Conservation (phyloP, 371 early-diverging fungal species). For the Choanephora cucurbitarum region DNA sequence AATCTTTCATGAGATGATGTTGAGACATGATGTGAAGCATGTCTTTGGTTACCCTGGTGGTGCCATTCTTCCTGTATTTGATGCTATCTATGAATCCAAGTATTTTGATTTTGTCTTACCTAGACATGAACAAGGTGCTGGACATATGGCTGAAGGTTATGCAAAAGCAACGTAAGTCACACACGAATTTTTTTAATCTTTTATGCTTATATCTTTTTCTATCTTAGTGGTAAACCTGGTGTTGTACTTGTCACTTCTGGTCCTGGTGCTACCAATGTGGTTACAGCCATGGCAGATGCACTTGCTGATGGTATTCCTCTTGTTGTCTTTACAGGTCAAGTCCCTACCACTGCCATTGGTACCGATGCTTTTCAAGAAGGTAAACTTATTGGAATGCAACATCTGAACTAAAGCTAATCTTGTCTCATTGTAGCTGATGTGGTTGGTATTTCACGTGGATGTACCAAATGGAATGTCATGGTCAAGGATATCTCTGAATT, state of each 20-base stretch:
- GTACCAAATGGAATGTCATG: constrained; percentile 99
- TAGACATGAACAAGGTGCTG: constrained; percentile 97
- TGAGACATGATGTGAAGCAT: constrained; percentile 87
- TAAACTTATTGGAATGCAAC: constrained; percentile 2
- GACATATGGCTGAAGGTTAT: constrained; percentile 98
- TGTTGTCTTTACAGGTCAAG: constrained; percentile 95
- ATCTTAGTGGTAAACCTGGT: constrained; percentile 84
- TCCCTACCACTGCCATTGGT: constrained; percentile 89
- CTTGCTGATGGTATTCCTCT: constrained; percentile 93
- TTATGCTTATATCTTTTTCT: constrained; percentile 9
- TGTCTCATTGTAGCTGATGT: constrained; percentile 73
- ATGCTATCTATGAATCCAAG: constrained; percentile 94
- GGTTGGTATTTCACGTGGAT: constrained; percentile 92
- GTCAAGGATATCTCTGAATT: constrained; percentile 94
- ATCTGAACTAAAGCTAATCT: not conserved
- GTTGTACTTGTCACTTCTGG: constrained; percentile 96
- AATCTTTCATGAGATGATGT: constrained; percentile 98
- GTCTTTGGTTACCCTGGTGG: constrained; percentile 98
- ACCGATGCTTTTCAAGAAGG: constrained; percentile 97
- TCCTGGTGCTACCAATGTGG: constrained; percentile 97
- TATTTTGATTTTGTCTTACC: constrained; percentile 95
- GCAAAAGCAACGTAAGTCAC: constrained; percentile 81
- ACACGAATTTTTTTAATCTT: not conserved
- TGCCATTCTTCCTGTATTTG: constrained; percentile 96
- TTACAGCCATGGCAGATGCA: constrained; percentile 98